These are phyloP conservation scores for Capsicum chinense DNA, from an alignment of 257 asterid species.

Conservation along the genomic window DNA sequence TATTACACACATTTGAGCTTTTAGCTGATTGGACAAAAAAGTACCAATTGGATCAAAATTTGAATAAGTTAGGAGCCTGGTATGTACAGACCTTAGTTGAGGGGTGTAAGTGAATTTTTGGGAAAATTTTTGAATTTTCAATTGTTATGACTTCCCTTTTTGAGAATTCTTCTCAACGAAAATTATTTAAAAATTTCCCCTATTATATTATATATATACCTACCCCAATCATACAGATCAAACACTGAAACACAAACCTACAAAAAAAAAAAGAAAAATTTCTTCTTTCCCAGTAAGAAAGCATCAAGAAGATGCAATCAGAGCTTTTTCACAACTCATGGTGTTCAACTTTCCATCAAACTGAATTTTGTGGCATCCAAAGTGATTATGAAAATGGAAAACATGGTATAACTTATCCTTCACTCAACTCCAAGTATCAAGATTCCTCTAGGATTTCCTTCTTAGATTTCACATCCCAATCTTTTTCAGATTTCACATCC, in stretches of 20 bases:
- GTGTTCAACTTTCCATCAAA: slow-evolving; percentile 42
- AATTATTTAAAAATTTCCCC: neutral
- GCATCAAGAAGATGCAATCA: slow-evolving; percentile 47
- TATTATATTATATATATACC: neutral
- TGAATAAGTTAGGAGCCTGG: too few species aligned
- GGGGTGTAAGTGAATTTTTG: too few species aligned
- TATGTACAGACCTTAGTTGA: too few species aligned
- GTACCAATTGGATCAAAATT: too few species aligned
- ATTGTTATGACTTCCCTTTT: neutral
- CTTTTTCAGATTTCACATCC: slow-evolving; percentile 36
- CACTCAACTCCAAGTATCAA: slow-evolving; percentile 40
- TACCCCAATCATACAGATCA: slow-evolving; percentile 11
- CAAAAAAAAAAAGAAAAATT: neutral
- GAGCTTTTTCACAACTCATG: slow-evolving; percentile 51
- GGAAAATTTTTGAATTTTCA: neutral
- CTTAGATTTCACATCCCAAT: neutral
- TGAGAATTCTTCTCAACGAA: neutral
- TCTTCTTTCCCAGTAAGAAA: neutral
- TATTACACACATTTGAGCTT: too few species aligned
- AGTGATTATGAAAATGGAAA: slow-evolving; percentile 35
- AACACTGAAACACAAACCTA: neutral
- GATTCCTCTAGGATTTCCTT: slow-evolving; percentile 52
- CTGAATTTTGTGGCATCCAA: slow-evolving; percentile 37
- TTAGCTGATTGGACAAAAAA: too few species aligned
- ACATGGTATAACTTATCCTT: slow-evolving; percentile 40